These are phyloP conservation scores for Pyrenochaeta sp. DNA, from an alignment of 2,329 filamentous ascomycete species.

Conservation along the genomic window DNA sequence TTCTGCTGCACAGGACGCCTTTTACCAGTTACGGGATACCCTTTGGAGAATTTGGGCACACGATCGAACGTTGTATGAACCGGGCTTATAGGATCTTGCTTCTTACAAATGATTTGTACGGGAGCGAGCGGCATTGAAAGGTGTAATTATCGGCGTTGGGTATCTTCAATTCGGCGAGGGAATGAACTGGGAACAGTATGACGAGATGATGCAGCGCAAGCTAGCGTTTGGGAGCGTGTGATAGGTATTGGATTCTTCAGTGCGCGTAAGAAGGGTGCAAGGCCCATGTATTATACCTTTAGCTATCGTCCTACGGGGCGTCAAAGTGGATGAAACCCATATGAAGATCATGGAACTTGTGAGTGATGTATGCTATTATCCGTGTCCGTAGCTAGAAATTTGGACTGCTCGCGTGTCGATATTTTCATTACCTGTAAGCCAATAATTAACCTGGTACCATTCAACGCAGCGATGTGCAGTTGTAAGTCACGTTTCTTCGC, in stretches of 20 bases:
- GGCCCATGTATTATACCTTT: constrained; percentile 34
- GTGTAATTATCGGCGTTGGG: constrained; percentile 38
- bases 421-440: too few relatives aligned
- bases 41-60: constrained; percentile 36
- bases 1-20: constrained; percentile 32
- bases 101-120: constrained; percentile 28
- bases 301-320: constrained; percentile 12
- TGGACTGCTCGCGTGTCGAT: too few relatives aligned
- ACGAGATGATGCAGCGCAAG: constrained; percentile 25
- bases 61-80: constrained; percentile 44
- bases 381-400: too few relatives aligned
- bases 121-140: constrained; percentile 36
- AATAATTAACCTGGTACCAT: too few relatives aligned
- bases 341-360: neutral
- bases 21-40: constrained; percentile 45
- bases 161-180: constrained; percentile 16
- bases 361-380: neutral
- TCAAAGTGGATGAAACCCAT: constrained; percentile 10
- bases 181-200: constrained; percentile 13
- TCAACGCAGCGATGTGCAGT: neutral
- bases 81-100: constrained; percentile 30
- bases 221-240: constrained; percentile 15
- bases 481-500: constrained; percentile 33
- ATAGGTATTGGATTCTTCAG: constrained; percentile 21
- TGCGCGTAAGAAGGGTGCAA: constrained; percentile 19